Evolutionary conservation across 352 stramenopile species (phyloP), one percentile per base, ranked within the genome.

Genomic region (Phytophthora litchii): DNA sequence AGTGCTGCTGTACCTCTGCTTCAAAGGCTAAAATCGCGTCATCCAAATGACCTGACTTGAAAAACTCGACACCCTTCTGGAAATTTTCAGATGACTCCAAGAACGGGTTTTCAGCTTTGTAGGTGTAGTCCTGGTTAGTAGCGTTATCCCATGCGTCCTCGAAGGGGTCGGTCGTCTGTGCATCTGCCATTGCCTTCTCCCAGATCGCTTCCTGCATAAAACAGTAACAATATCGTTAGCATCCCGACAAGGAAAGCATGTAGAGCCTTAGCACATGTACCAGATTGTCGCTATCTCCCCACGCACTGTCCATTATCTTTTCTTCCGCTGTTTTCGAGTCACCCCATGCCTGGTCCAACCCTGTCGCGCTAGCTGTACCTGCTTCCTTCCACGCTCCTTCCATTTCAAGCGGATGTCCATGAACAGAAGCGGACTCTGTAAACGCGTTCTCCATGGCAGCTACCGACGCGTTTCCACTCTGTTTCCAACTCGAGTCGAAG

Each of bases 1-100:
- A 64, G 59, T 97, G 84, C 55, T 97, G 86, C 45, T 97, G 91
- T 43, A 99, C 77, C 47, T 97, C 91, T 25, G 94, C 92, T 79
- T 99, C 95, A 75, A 99, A 99, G 52, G 87, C 92, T 12, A 96
- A 64, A 38, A 98, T 97, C 16, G 96, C 96, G 27, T 98, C 81
- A 45, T 89, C 78, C 14, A 99, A 68, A 50, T 97, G 84, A 1
- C 96, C 96, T 21, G 88, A 78, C 25, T 93, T 64, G 68, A 98
- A 98, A 42, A 97, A 85, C 50, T 82, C 64, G 13, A 92, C 63
- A 11, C 84, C 84, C 44, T 77, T 76, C 35, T 88, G 69, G 47
- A 92, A 95, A 54, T 89, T 91, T 31, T 91, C 84, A 1, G 77
- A 74, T 46, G 76, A 57, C 21, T 79, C 70, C 47, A 78, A 25